Evolutionary conservation across 495 filamentous ascomycete genomes (phyloP), one percentile per base, ranked within the genome.

Genomic region (Podospora pseudocomata): DNA sequence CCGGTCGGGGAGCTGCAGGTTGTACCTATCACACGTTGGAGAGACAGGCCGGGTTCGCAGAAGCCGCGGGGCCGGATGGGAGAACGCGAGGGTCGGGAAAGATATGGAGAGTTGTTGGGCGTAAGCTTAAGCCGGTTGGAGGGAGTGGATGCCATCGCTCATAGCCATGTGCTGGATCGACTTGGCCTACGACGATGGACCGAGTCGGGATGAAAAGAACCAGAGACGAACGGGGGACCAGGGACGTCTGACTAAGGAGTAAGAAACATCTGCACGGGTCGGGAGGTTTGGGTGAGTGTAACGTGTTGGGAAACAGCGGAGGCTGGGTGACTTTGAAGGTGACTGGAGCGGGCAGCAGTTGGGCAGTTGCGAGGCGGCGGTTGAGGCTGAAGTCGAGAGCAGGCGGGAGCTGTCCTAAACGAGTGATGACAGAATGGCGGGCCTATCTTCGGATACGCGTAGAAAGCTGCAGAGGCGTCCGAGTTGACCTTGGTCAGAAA

Each of bases 11-110:
- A 91, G 68, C 80, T 86, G 65, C 92, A 93, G 15, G 94, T 96
- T 19, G 93, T 94, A 18, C 94, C 94, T 72, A 98, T 91, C 49
- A 98, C 92, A 53, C 90, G 88, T 73, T 89, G 88, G 34, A 97
- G 84, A 34, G 89, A 89, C 26, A 97, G 83, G 32, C 83, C 85
- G 64, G 82, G 80, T 55, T 86, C 84, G 70, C 76, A 78, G 23
- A 74, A 55, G 59, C 68, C 30, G 9, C 76, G 76, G 16, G 78
- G 69, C 65, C 78, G 76, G 68, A 85, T 80, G 26, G 89, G 87
- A 27, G 91, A 89, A 67, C 89, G 85, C 59, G 84, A 81, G 13
- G 85, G 81, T 27, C 87, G 86, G 64, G 86, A 82, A 66, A 88
- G 79, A 65, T 86, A 87, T 34, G 92, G 92, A 53, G 92, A 92